Evolutionary conservation across 2,329 filamentous ascomycete species (phyloP).

Genomic region (Fusarium irregulare): DNA sequence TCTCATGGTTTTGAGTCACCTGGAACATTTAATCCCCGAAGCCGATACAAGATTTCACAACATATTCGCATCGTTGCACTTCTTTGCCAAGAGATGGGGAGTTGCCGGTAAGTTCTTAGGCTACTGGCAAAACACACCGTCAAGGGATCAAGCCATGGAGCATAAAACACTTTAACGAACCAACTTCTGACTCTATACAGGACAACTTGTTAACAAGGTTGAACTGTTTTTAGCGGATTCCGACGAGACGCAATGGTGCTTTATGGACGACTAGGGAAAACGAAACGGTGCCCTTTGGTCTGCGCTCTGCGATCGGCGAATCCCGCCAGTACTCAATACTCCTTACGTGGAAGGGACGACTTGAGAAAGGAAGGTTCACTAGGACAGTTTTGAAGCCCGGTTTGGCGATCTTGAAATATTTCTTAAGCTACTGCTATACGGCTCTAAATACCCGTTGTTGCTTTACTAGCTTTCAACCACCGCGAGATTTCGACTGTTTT

Average conservation of each 20-base stretch:
- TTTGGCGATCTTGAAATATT: background rate
- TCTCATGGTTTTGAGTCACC: constrained; percentile 49
- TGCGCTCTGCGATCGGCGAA: background rate
- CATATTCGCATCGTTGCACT: constrained; percentile 50
- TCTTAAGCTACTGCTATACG: constrained; percentile 1
- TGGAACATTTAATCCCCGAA: constrained; percentile 50
- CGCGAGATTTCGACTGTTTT: constrained; percentile 9
- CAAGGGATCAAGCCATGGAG: constrained; percentile 3
- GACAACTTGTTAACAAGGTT: constrained; percentile 46
- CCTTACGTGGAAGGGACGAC: background rate
- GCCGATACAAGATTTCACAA: constrained; percentile 50
- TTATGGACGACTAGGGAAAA: constrained; percentile 37
- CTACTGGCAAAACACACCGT: constrained; percentile 13
- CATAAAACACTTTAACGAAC: background rate
- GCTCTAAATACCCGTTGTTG: background rate
- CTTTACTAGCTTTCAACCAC: background rate
- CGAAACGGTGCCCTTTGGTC: background rate
- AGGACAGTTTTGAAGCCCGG: background rate
- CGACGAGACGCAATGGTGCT: constrained; percentile 42
- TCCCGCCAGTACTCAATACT: background rate
- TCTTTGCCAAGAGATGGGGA: constrained; percentile 51
- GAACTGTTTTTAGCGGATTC: constrained; percentile 45
- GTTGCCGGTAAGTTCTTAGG: constrained; percentile 47
- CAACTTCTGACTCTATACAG: constrained; percentile 35
- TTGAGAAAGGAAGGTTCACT: background rate